Evolutionary conservation across 371 early-diverging fungal genomes (phyloP).

Genomic region (Rhizopus sp.): DNA sequence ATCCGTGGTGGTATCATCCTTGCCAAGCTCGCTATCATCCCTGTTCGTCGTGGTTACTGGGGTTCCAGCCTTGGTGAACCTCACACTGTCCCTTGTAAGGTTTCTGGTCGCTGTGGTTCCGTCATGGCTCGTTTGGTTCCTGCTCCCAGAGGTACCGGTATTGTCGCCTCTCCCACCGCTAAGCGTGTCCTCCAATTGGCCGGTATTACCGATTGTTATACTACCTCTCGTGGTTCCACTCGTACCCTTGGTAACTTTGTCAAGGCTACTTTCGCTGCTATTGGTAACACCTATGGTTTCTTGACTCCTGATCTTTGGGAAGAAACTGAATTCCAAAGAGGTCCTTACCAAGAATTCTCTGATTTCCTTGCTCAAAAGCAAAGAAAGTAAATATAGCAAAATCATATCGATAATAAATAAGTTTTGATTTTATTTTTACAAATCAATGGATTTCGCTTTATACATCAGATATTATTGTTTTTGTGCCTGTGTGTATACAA

Average conservation of each 20-base stretch:
- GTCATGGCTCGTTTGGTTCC: conserved; percentile 87
- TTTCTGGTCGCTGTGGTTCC: conserved; percentile 99
- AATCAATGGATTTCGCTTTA: background rate
- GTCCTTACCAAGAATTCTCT: conserved; percentile 93
- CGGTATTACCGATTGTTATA: conserved; percentile 99
- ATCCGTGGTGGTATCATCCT: conserved; percentile 99
- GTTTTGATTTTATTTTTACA: background rate
- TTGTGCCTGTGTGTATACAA: too few species aligned
- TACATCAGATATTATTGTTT: background rate
- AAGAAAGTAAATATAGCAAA: conserved; percentile 44
- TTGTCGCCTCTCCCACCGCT: conserved; percentile 96
- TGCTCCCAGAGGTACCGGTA: conserved; percentile 77
- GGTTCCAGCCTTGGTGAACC: conserved; percentile 96
- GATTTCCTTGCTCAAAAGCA: conserved; percentile 82
- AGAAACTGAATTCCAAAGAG: conserved; percentile 84
- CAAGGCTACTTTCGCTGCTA: conserved; percentile 99
- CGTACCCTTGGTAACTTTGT: conserved; percentile 98
- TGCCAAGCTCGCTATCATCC: conserved; percentile 98
- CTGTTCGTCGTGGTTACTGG: conserved; percentile 99
- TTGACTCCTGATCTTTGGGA: conserved; percentile 98
- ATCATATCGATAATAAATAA: background rate
- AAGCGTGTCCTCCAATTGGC: conserved; percentile 99
- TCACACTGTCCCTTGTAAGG: conserved; percentile 99
- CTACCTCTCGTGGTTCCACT: conserved; percentile 93
- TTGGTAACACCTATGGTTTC: conserved; percentile 97